Conservation (phyloP, 1,139 yeast species). For the Zygosaccharomyces sapae region DNA sequence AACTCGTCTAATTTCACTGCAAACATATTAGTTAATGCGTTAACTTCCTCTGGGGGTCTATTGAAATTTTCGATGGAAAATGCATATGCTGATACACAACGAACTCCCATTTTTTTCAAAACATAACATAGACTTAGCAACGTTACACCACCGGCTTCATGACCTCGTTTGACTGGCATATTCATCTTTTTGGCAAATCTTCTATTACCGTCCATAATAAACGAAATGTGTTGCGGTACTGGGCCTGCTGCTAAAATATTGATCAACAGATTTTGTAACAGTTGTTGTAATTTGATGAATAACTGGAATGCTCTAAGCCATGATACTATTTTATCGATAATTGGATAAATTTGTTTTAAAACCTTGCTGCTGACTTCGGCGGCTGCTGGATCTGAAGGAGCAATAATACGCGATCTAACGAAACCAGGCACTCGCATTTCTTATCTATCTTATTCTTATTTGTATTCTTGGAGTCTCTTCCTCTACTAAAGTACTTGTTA, state of each 20-base stretch:
- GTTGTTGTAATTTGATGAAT: constrained; percentile 2
- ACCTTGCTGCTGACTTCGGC: constrained; percentile 1
- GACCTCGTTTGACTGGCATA: constrained; percentile 77
- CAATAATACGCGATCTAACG: constrained; percentile 1
- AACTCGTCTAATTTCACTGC: constrained; percentile 52
- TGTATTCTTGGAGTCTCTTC: not conserved
- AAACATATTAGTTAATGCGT: constrained; percentile 75
- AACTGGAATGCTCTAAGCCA: constrained; percentile 10
- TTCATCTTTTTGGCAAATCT: constrained; percentile 70
- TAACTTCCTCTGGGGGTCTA: constrained; percentile 74
- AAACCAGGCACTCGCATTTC: constrained; percentile 1
- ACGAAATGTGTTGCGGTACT: constrained; percentile 81
- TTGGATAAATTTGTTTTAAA: not conserved
- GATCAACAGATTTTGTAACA: constrained; percentile 47
- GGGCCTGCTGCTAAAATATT: constrained; percentile 64
- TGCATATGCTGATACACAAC: constrained; percentile 86
- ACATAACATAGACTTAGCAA: constrained; percentile 47
- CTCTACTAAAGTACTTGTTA: not conserved
- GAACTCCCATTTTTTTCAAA: constrained; percentile 57
- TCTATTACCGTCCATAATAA: constrained; percentile 96
- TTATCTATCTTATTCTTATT: too few relatives aligned
- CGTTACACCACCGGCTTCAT: constrained; percentile 80
- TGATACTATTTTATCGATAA: not conserved
- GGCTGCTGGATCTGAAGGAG: constrained; percentile 1
- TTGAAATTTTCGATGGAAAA: constrained; percentile 93